Base-by-base conservation (phyloP, 768 basidiomycete species). In the Rhodosporidiobolus sp. region DNA sequence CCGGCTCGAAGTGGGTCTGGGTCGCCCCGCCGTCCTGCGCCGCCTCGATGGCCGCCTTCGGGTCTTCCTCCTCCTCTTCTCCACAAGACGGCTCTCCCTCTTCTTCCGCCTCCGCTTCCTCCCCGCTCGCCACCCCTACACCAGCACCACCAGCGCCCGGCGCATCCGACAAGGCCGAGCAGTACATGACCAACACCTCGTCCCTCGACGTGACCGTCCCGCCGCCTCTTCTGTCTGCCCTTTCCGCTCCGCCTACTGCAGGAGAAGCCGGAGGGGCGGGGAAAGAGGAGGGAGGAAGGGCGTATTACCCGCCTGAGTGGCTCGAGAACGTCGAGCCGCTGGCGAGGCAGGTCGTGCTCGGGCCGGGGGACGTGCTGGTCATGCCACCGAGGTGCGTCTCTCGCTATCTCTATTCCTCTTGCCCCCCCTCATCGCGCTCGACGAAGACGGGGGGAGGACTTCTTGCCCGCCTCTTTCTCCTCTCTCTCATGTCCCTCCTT, bases 1-100 rank as follows among this genome's bases (percentile, higher is more conserved):
- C 91, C 22, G 95, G 96, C 35, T 81, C 83, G 38, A 98, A 98
- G 82, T 90, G 88, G 11, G 86, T 98, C 32, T 97, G 95, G 93
- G 83, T 97, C 63, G 92, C 94, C 1, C 90, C 92, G 10, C 90
- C 93, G 14, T 77, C 80, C 12, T 65, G 75, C 19, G 43, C 56
- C 1, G 58, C 67, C 1, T 55, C 73, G 52, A 83, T 97, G 90
- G 86, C 88, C 77, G 83, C 87, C 3, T 86, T 70, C 43, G 48
- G 56, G 28, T n/a, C 70, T 3, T 17, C 10, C 2, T 22, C 19
- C 26, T n/a, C n/a, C n/a, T n/a, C 52, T 30, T 28, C 67, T 34
- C 32, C 66, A 2, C 26, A 34, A n/a, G n/a, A n/a, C n/a, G n/a
- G n/a, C n/a, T n/a, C n/a, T 9, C 46, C 66, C 28, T 59, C 54